Percentiles rank a stretch among this genome's conserved stretches.
Conservation (phyloP, 345 rosid species). For the Populus davidiana region DNA sequence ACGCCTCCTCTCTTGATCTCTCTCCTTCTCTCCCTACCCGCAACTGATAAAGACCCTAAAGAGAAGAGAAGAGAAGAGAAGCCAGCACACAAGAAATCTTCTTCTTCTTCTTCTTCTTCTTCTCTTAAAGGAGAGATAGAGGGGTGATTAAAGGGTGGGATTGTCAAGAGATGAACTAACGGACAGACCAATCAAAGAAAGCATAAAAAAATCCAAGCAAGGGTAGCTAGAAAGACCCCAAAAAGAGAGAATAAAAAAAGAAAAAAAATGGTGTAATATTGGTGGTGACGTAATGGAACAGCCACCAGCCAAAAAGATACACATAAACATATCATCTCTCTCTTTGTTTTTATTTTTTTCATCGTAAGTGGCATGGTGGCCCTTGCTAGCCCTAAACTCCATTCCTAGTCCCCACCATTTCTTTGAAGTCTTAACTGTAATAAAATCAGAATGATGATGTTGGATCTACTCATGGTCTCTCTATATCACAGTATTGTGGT, state of each 20-base stretch:
- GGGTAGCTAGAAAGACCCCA: slow-evolving; percentile 19
- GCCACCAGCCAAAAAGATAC: slow-evolving; percentile 37
- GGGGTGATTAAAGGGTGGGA: slow-evolving; percentile 9
- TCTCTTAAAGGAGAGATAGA: background rate
- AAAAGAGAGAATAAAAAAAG: slow-evolving; percentile 9
- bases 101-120: background rate
- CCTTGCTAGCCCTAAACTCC: slow-evolving; percentile 30
- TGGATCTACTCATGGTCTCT: slow-evolving; percentile 25
- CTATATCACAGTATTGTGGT: slow-evolving; percentile 4
- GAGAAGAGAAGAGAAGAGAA: background rate
- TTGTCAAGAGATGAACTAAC: slow-evolving; percentile 22
- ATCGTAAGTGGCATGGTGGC: slow-evolving; percentile 35
- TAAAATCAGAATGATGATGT: slow-evolving; percentile 41
- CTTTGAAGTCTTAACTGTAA: slow-evolving; percentile 23
- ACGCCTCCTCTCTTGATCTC: background rate
- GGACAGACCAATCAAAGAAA: slow-evolving; percentile 27
- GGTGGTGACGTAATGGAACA: slow-evolving; percentile 49
- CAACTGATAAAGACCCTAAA: slow-evolving; percentile 47
- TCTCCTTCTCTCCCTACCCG: slow-evolving; percentile 41
- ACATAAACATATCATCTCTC: background rate
- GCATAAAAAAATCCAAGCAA: slow-evolving; percentile 3
- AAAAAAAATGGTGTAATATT: background rate
- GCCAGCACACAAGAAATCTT: background rate
- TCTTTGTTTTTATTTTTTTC: background rate
- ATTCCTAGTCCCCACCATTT: slow-evolving; percentile 46